Base-by-base conservation (phyloP, 208 protist species). In the Trypanosoma platydactyli region DNA sequence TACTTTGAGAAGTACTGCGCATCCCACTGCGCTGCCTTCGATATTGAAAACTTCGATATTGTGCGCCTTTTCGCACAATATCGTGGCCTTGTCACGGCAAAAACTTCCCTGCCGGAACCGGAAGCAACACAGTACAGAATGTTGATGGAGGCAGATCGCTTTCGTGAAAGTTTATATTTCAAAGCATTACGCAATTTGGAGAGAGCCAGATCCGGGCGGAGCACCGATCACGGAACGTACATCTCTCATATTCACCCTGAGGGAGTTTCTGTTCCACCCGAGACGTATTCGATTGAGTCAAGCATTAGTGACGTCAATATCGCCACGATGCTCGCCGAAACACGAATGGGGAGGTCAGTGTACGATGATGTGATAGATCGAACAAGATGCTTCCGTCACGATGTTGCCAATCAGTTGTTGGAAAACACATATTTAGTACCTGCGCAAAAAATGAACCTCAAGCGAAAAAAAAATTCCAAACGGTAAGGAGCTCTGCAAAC, bases 351-450 rank as follows among this genome's bases (percentile, higher is more conserved):
- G 12, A 69, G 75, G 16, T 90, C 78, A 5, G 88, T 94, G 13
- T 94, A 94, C 64, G 88, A 94, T 71, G 84, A 91, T 73, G 68
- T 91, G 11, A 69, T 94, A 24, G 62, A 79, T 5, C 68, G 85
- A 18, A 84, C 83, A 0, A 51, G 75, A 12, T 50, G 73, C 40
- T 78, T 94, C 54, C 84, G 88, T 18, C 60, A 68, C 1, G 22
- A 55, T 25, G 52, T 61, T 11, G 53, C 42, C 53, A 81, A 73
- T 44, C 5, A 44, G 24, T 48, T 73, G 40, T 53, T 79, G 22
- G 18, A 40, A 22, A 24, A 67, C 22, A 56, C 68, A n/a, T 73
- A 73, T 33, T 54, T 73, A 38, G 18, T 44, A 11, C 52, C 59
- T 13, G 18, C 5, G 35, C 33, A 53, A 1, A 25, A 45, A 38